A percentile compares a stretch with the other conserved stretches of the same genome.
These are phyloP conservation scores for Fraxinus paxiana DNA, from an alignment of 305 asterid species.

Conservation along the genomic window DNA sequence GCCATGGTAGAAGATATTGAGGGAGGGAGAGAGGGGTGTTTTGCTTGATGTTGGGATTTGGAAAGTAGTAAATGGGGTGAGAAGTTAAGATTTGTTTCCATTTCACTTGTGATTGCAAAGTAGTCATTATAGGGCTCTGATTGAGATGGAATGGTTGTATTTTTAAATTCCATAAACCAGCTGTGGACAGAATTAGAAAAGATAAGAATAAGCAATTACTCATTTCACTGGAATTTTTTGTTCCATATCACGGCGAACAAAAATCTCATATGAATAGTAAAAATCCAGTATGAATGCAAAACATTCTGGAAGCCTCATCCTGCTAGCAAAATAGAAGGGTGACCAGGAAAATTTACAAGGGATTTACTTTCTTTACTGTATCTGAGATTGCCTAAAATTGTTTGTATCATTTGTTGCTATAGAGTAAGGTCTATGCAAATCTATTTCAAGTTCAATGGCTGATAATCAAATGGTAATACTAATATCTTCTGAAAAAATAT, in stretches of 20 bases:
- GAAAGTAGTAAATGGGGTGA: slow-evolving; percentile 1
- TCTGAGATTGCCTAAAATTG: neutral
- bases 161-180: neutral
- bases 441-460: neutral
- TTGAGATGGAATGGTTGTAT: neutral
- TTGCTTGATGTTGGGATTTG: neutral
- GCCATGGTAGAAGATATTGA: neutral
- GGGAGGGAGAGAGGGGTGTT: neutral
- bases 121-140: neutral
- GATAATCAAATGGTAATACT: neutral
- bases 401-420: neutral
- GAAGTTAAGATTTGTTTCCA: neutral
- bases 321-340: neutral
- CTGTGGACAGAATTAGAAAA: neutral
- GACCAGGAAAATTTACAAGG: neutral
- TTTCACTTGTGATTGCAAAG: neutral
- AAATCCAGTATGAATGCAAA: neutral
- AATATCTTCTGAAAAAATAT: neutral
- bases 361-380: neutral
- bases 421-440: neutral
- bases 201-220: neutral
- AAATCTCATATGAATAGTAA: neutral
- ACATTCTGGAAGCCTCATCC: neutral
- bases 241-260: neutral
- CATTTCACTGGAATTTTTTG: neutral